phyloP scores from a whole-genome alignment of 208 protist genomes.

The Crithidia expoeki region DNA sequence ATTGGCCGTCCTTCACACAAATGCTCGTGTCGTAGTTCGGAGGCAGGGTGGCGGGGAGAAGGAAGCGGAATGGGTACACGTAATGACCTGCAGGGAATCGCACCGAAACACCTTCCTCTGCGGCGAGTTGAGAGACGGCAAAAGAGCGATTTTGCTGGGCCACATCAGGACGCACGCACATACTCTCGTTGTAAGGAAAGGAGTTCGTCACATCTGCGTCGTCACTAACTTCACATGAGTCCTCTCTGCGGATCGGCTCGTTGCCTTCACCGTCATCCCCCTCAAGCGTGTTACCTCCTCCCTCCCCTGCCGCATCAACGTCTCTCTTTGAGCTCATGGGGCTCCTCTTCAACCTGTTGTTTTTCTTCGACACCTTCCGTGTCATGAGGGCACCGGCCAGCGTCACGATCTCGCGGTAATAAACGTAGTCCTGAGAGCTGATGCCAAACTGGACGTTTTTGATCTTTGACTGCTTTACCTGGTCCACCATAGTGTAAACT shows the following conservation, averaged over 20 bases:
- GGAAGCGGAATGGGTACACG: constrained; percentile 36
- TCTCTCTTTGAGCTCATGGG: neutral
- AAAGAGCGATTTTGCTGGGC: constrained; percentile 10
- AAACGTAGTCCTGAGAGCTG: constrained; percentile 40
- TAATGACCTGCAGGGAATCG: constrained; percentile 23
- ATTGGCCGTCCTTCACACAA: constrained; percentile 23
- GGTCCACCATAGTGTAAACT: constrained; percentile 33
- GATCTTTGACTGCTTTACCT: constrained; percentile 31
- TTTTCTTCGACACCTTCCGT: neutral
- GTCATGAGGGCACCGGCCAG: constrained; percentile 31
- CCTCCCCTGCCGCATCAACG: no score
- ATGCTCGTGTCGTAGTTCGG: constrained; percentile 34
- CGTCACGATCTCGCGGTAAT: constrained; percentile 41
- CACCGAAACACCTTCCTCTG: constrained; percentile 23
- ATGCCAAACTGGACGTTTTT: constrained; percentile 29
- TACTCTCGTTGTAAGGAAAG: constrained; percentile 14
- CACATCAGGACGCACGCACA: constrained; percentile 12
- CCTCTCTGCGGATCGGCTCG: neutral
- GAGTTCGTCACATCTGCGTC: neutral
- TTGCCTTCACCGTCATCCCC: neutral
- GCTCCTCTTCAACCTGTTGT: neutral
- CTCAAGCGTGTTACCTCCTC: no score
- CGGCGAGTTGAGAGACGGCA: constrained; percentile 13
- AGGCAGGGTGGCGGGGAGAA: constrained; percentile 26
- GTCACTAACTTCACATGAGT: neutral